A percentile compares a stretch with the other conserved stretches of the same genome.
Conservation (phyloP, 2,329 filamentous ascomycete species). For the Nannizziopsis arthrosporioides region DNA sequence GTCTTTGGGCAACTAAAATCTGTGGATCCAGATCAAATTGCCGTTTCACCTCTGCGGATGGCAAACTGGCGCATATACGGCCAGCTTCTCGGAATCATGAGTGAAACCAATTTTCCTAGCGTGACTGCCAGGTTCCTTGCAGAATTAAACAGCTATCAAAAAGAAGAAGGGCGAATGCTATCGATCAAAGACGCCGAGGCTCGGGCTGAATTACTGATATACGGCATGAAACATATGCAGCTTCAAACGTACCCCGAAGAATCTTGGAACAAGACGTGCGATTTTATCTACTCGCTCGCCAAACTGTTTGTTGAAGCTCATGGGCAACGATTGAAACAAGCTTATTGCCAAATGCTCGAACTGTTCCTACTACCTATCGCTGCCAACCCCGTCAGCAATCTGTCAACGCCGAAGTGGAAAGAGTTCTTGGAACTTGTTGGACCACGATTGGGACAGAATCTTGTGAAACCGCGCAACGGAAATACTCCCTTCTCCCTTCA, state of each 20-base stretch:
- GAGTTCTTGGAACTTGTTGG: slow-evolving; percentile 70
- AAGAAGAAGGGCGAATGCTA: slow-evolving; percentile 48
- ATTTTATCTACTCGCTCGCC: slow-evolving; percentile 72
- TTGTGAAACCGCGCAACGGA: slow-evolving; percentile 90
- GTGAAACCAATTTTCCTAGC: slow-evolving; percentile 74
- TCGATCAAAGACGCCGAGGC: slow-evolving; percentile 55
- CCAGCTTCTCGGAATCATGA: slow-evolving; percentile 90
- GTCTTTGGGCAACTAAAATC: slow-evolving; percentile 93
- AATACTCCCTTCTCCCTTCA: slow-evolving; percentile 75
- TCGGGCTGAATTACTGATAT: slow-evolving; percentile 74
- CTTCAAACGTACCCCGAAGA: slow-evolving; percentile 62
- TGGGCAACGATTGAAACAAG: slow-evolving; percentile 80
- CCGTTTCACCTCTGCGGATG: slow-evolving; percentile 62
- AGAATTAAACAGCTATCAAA: slow-evolving; percentile 67
- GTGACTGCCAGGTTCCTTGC: slow-evolving; percentile 71
- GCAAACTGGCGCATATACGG: slow-evolving; percentile 95
- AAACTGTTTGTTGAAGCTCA: slow-evolving; percentile 75
- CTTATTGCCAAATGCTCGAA: slow-evolving; percentile 86
- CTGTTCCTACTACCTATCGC: slow-evolving; percentile 78
- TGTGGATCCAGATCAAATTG: slow-evolving; percentile 66
- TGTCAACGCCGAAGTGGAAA: slow-evolving; percentile 73
- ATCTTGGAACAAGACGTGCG: slow-evolving; percentile 74
- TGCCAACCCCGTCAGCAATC: slow-evolving; percentile 62
- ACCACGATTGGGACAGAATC: slow-evolving; percentile 68
- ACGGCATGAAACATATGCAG: slow-evolving; percentile 81